Evolutionary conservation across 2,329 filamentous ascomycete genomes (phyloP).

Genomic region (Phialocephala sp.): DNA sequence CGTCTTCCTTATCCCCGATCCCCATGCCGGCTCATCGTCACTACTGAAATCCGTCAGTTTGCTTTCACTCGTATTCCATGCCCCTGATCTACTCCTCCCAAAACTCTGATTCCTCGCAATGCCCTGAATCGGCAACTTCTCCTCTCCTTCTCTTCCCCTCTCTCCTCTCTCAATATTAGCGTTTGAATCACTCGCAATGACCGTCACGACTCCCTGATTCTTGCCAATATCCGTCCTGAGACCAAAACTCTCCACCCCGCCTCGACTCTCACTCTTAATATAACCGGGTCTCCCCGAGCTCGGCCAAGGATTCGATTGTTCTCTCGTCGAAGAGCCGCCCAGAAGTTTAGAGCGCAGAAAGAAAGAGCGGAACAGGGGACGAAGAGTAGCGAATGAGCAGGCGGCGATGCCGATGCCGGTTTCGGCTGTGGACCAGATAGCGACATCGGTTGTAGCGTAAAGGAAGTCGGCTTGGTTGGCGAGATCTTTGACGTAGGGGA

Average conservation of each 20-base stretch:
- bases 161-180: constrained; percentile 15
- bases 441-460: constrained; percentile 48
- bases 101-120: constrained; percentile 6
- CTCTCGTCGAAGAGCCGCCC: constrained; percentile 22
- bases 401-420: constrained; percentile 49
- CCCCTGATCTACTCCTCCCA: constrained; percentile 10
- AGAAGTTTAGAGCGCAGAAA: constrained; percentile 28
- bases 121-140: constrained; percentile 1
- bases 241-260: constrained; percentile 23
- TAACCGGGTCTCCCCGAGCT: constrained; percentile 22
- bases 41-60: constrained; percentile 24
- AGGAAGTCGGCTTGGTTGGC: constrained; percentile 45
- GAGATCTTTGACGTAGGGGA: constrained; percentile 49
- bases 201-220: constrained; percentile 28
- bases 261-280: constrained; percentile 21
- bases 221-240: constrained; percentile 30
- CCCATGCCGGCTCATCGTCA: constrained; percentile 24
- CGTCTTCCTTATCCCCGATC: constrained; percentile 27
- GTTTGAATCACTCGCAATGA: constrained; percentile 23
- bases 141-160: background rate
- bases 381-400: constrained; percentile 48
- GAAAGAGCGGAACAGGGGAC: constrained; percentile 43
- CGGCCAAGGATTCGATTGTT: constrained; percentile 17
- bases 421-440: constrained; percentile 51
- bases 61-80: constrained; percentile 26